These are phyloP conservation scores for Salix brachista DNA, from an alignment of 345 rosid genomes.

Conservation along the genomic window DNA sequence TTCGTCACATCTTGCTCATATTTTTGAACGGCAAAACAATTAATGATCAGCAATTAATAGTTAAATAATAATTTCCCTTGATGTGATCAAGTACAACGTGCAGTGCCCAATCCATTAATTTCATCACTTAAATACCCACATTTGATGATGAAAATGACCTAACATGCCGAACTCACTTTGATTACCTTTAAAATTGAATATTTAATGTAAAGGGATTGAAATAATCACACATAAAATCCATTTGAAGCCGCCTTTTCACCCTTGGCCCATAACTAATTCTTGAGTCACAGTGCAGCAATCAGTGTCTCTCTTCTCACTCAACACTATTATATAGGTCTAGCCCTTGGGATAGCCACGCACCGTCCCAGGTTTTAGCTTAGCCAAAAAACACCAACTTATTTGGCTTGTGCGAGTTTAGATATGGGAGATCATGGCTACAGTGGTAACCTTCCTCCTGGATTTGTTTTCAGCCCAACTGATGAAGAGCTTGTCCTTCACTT, in stretches of 20 bases:
- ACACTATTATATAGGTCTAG: background rate
- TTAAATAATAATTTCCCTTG: background rate
- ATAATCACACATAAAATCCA: background rate
- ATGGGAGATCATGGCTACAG: slow-evolving; percentile 11
- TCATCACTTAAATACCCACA: background rate
- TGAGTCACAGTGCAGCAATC: background rate
- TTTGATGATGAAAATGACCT: background rate
- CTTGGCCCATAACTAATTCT: background rate
- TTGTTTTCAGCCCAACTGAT: slow-evolving; percentile 41
- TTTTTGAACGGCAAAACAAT: background rate
- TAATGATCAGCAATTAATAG: background rate
- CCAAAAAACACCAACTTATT: background rate
- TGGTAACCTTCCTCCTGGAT: slow-evolving; percentile 46
- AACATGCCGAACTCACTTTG: background rate
- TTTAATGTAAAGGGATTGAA: background rate
- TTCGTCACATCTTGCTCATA: background rate
- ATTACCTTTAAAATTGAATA: background rate
- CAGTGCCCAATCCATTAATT: background rate
- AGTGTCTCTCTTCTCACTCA: background rate
- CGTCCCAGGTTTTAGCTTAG: background rate
- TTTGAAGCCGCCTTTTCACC: background rate
- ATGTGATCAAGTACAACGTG: background rate
- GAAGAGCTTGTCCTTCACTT: slow-evolving; percentile 51
- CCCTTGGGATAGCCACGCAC: background rate
- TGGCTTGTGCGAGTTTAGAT: background rate